These are phyloP conservation scores for Fusarium sacchari DNA, from an alignment of 2,329 filamentous ascomycete species.

Conservation along the genomic window DNA sequence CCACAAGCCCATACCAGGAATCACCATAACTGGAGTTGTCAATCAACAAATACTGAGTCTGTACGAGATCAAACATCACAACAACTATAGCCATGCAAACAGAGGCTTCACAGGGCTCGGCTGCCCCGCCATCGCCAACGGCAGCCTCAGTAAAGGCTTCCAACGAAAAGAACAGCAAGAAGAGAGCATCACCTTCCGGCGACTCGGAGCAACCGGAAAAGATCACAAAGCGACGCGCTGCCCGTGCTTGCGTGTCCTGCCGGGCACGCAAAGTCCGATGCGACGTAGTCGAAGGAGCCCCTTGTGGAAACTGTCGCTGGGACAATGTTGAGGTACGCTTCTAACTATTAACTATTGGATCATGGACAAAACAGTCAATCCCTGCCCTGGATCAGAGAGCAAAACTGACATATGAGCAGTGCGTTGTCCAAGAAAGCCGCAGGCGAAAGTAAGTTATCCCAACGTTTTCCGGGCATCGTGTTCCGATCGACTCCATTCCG, in stretches of 20 bases:
- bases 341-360: background rate
- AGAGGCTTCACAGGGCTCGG: constrained; percentile 40
- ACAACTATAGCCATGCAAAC: constrained; percentile 33
- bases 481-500: constrained; percentile 10
- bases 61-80: background rate
- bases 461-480: constrained; percentile 10
- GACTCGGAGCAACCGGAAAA: constrained; percentile 54
- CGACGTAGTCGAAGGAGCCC: constrained; percentile 89
- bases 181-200: constrained; percentile 47
- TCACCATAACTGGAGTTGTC: background rate
- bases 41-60: background rate
- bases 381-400: constrained; percentile 11
- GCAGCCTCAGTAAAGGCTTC: constrained; percentile 42
- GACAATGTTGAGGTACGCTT: constrained; percentile 72
- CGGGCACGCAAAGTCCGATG: constrained; percentile 90
- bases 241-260: constrained; percentile 89
- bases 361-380: constrained; percentile 10
- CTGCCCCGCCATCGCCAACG: constrained; percentile 44
- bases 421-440: constrained; percentile 81
- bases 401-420: constrained; percentile 51
- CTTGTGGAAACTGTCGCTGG: constrained; percentile 87
- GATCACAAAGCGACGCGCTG: constrained; percentile 81
- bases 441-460: constrained; percentile 77
- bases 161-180: constrained; percentile 47
- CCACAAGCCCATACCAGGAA: background rate